Percentiles rank a stretch among this genome's conserved stretches.
Evolutionary conservation across 2,329 filamentous ascomycete species (phyloP).

Genomic region (Colletotrichum sp.): DNA sequence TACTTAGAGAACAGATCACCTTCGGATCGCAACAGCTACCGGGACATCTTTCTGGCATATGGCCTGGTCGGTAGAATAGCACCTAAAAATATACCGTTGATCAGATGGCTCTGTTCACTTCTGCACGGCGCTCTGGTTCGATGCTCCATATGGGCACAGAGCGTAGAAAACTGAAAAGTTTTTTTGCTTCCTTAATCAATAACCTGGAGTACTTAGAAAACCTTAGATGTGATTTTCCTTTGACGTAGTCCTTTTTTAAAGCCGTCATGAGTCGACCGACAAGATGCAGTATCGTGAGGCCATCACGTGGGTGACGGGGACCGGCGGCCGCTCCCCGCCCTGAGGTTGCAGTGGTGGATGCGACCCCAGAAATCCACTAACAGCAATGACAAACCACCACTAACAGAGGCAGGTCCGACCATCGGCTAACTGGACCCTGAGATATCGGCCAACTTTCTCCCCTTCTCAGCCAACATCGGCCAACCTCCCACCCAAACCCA

Average conservation of each 20-base stretch:
- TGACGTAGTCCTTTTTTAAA: accelerated
- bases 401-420: background rate
- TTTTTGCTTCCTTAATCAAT: background rate
- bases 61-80: background rate
- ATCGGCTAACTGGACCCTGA: background rate
- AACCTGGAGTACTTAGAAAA: accelerated
- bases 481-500: background rate
- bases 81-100: background rate
- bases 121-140: background rate
- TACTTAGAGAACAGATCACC: background rate
- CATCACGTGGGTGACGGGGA: background rate
- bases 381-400: background rate
- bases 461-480: background rate
- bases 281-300: background rate
- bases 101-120: background rate
- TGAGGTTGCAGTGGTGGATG: background rate
- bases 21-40: background rate
- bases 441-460: background rate
- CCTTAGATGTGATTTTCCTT: background rate
- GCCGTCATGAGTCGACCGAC: background rate
- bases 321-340: background rate
- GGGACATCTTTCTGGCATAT: background rate
- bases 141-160: background rate
- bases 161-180: background rate
- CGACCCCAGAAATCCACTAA: background rate